phyloP scores from a whole-genome alignment of 2,329 filamentous ascomycete genomes.

The Fonsecaea pugnacius region DNA sequence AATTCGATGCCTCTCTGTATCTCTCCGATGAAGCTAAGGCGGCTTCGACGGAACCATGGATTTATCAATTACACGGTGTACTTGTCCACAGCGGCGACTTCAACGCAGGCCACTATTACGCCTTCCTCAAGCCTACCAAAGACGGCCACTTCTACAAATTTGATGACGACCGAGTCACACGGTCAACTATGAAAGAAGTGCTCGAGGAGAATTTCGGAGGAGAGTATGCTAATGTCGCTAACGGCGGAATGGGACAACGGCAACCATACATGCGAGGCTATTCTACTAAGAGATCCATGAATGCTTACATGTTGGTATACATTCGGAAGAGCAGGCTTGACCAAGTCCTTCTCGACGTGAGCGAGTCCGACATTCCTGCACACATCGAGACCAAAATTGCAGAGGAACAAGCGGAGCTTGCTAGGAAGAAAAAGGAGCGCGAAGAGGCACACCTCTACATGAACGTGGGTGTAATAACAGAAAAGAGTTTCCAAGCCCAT shows the following conservation, averaged over 20 bases:
- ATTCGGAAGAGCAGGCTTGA: constrained; percentile 86
- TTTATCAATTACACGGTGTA: constrained; percentile 91
- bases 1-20: constrained; percentile 73
- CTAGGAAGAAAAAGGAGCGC: constrained; percentile 80
- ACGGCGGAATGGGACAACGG: constrained; percentile 61
- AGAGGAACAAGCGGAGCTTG: constrained; percentile 77
- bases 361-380: constrained; percentile 75
- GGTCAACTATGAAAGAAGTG: constrained; percentile 86
- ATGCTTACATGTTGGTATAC: constrained; percentile 99
- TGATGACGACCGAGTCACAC: constrained; percentile 96
- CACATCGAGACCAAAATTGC: constrained; percentile 80
- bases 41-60: constrained; percentile 85
- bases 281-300: constrained; percentile 72
- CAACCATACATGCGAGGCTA: constrained; percentile 68
- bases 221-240: constrained; percentile 67
- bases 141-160: constrained; percentile 96
- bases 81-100: constrained; percentile 95
- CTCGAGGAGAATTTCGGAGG: constrained; percentile 97
- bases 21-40: constrained; percentile 72
- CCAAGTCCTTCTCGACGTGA: constrained; percentile 75
- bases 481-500: constrained; percentile 78
- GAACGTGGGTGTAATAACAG: constrained; percentile 77
- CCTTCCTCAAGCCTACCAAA: constrained; percentile 90
- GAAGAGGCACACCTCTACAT: constrained; percentile 96
- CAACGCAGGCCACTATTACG: constrained; percentile 98